Evolutionary conservation across 495 filamentous ascomycete genomes (phyloP).

Genomic region (Lophiostoma macrostomum): DNA sequence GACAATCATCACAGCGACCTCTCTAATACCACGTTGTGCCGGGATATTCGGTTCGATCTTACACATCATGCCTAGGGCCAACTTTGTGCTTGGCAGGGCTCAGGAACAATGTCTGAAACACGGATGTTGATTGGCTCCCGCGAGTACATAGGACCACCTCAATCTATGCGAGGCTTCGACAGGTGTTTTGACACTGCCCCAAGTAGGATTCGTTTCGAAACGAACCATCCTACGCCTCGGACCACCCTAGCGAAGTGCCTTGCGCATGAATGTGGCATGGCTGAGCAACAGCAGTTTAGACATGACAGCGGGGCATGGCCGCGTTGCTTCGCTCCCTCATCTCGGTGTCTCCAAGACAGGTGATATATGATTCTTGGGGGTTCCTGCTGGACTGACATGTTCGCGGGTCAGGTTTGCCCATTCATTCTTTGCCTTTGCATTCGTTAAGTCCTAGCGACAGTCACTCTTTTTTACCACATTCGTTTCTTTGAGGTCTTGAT

Average conservation of each 20-base stretch:
- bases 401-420: conserved; percentile 1
- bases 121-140: background rate
- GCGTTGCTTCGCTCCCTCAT: conserved; percentile 1
- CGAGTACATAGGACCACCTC: too few species aligned
- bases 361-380: background rate
- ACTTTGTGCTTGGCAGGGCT: too few species aligned
- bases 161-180: conserved; percentile 1
- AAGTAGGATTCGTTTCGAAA: conserved; percentile 5
- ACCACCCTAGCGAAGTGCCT: background rate
- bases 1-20: too few species aligned
- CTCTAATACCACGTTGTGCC: too few species aligned
- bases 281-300: background rate
- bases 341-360: background rate
- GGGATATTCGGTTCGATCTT: too few species aligned
- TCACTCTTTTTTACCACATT: conserved; percentile 6
- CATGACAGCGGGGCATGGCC: background rate
- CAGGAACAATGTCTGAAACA: conserved; percentile 1
- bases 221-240: background rate
- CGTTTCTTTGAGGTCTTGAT: conserved; percentile 7
- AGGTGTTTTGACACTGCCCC: conserved; percentile 12
- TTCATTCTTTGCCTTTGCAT: conserved; percentile 8
- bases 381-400: background rate
- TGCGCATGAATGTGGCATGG: background rate
- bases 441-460: conserved; percentile 1
- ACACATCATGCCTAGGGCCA: too few species aligned